phyloP scores from a whole-genome alignment of 179 eudicot species.

The Beta corolliflora region DNA sequence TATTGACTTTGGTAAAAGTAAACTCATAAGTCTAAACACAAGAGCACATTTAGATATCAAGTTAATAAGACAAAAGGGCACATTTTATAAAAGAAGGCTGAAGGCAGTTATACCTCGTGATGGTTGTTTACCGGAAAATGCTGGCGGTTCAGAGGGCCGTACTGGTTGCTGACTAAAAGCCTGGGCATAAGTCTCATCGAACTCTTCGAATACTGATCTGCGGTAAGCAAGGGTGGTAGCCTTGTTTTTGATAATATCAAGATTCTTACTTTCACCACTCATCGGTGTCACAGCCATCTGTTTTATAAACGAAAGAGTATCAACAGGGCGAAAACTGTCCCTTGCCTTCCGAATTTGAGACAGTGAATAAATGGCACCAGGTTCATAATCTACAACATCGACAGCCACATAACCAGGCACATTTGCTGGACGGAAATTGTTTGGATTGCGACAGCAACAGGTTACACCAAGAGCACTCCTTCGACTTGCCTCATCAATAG shows the following conservation, averaged over 20 bases:
- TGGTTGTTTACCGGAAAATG: conserved; percentile 37
- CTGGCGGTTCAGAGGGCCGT: conserved; percentile 41
- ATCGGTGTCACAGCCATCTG: conserved; percentile 63
- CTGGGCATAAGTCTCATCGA: conserved; percentile 92
- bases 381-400: conserved; percentile 73
- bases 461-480: conserved; percentile 75
- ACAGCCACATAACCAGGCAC: conserved; percentile 67
- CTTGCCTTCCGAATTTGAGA: conserved; percentile 66
- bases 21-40: background rate
- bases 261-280: conserved; percentile 32
- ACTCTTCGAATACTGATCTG: conserved; percentile 72
- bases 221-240: conserved; percentile 70
- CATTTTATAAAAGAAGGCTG: conserved; percentile 5
- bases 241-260: conserved; percentile 61
- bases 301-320: conserved; percentile 56
- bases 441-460: conserved; percentile 71
- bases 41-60: background rate
- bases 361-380: conserved; percentile 53
- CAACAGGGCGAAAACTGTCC: conserved; percentile 58
- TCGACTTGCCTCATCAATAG: conserved; percentile 73
- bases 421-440: conserved; percentile 58
- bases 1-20: background rate
- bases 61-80: background rate
- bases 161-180: conserved; percentile 71
- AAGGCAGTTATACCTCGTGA: conserved; percentile 55